These are phyloP conservation scores for Dorcoceras hygrometricum DNA, from an alignment of 257 asterid species.

Conservation along the genomic window DNA sequence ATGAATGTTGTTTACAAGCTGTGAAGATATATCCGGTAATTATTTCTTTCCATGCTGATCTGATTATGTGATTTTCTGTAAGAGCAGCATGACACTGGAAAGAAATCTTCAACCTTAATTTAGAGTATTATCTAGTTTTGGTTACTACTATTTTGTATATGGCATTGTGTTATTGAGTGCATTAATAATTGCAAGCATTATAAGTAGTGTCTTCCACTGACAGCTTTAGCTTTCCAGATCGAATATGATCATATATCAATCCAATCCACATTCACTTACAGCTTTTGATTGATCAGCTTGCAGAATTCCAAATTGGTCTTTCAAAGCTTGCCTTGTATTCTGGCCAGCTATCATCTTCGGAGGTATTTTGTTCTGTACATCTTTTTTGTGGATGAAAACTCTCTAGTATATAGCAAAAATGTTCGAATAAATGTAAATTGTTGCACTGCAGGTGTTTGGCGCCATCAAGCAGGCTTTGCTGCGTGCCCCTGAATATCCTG, in stretches of 20 bases:
- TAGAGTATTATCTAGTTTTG: not conserved
- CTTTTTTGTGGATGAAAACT: conserved; percentile 20
- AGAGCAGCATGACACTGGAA: conserved; percentile 8
- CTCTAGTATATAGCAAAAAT: conserved; percentile 6
- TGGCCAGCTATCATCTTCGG: conserved; percentile 61
- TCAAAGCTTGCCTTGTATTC: conserved; percentile 78
- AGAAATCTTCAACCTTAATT: conserved; percentile 1
- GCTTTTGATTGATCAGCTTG: conserved; percentile 53
- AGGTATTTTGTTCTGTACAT: conserved; percentile 46
- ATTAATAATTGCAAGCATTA: not conserved
- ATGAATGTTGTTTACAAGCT: conserved; percentile 89
- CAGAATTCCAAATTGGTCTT: conserved; percentile 93
- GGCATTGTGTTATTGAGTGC: not conserved
- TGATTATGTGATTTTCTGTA: conserved; percentile 17
- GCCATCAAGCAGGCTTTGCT: conserved; percentile 85
- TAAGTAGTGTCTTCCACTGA: conserved; percentile 13
- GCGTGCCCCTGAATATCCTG: conserved; percentile 85
- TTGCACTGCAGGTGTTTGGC: conserved; percentile 64
- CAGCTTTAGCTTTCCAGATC: conserved; percentile 8
- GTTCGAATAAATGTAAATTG: conserved; percentile 15
- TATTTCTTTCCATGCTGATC: conserved; percentile 24
- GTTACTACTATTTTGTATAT: not conserved
- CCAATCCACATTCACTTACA: conserved; percentile 23
- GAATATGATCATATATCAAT: conserved; percentile 10
- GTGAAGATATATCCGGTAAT: conserved; percentile 74